Conservation (phyloP, 495 filamentous ascomycete genomes). For the Hypoxylon intermedium region DNA sequence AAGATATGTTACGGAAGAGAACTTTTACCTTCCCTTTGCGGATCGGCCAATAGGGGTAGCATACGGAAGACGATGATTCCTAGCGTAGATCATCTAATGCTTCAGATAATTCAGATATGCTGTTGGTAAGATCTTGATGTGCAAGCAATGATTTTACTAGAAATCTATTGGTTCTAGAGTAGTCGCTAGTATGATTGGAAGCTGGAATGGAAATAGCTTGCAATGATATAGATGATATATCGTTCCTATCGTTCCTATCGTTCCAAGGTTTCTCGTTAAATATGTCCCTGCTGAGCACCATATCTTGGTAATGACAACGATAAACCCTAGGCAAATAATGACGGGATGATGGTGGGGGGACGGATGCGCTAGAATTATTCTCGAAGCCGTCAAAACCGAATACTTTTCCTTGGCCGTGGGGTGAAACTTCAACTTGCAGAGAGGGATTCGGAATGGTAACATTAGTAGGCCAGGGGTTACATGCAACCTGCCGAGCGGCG, state of each 20-base stretch:
- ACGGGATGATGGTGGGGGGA: constrained; percentile 10
- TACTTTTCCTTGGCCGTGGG: constrained; percentile 21
- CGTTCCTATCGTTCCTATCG: too few relatives aligned
- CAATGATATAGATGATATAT: too few relatives aligned
- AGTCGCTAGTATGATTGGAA: too few relatives aligned
- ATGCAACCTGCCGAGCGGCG: constrained; percentile 20
- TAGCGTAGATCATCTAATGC: too few relatives aligned
- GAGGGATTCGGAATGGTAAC: constrained; percentile 28
- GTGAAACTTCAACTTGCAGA: constrained; percentile 6
- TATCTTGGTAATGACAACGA: background rate
- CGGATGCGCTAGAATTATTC: constrained; percentile 32
- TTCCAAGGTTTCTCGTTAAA: too few relatives aligned
- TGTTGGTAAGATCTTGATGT: too few relatives aligned
- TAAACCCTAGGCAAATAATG: too few relatives aligned
- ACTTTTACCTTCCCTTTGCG: constrained; percentile 1
- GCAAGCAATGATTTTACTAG: too few relatives aligned
- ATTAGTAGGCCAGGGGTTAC: constrained; percentile 10
- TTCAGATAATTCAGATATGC: too few relatives aligned
- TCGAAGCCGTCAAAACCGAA: constrained; percentile 22
- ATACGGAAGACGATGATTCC: background rate
- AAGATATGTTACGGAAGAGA: too few relatives aligned
- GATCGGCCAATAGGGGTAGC: background rate
- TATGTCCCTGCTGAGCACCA: constrained; percentile 27
- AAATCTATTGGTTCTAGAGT: too few relatives aligned
- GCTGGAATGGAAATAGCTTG: too few relatives aligned